A percentile compares a stretch with the other conserved stretches of the same genome.
These are phyloP conservation scores for Gleditsia sinensis DNA, from an alignment of 306 rosid species.

Conservation along the genomic window DNA sequence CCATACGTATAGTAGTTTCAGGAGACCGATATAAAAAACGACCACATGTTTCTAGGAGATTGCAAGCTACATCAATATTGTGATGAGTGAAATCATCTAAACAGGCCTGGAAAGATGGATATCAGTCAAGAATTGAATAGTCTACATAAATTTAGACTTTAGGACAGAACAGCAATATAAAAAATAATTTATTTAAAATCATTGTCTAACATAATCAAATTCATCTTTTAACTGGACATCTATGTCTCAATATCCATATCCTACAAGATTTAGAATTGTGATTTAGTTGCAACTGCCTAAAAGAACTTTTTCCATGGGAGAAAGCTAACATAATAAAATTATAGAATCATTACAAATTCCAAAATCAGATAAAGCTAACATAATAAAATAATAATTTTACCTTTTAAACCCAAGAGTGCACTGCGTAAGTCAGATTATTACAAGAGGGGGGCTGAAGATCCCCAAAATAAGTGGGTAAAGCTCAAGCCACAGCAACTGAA, in stretches of 20 bases:
- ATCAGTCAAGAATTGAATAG: constrained; percentile 26
- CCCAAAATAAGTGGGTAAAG: too few relatives aligned
- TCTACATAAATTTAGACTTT: not conserved
- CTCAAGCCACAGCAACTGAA: too few relatives aligned
- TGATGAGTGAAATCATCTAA: constrained; percentile 97
- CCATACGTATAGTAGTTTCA: constrained; percentile 93
- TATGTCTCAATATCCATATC: not conserved
- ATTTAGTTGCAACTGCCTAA: not conserved
- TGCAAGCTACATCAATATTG: constrained; percentile 99
- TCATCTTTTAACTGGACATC: not conserved
- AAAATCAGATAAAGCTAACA: not conserved
- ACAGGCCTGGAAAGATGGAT: constrained; percentile 71
- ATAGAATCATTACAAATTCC: not conserved
- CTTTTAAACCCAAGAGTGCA: not conserved
- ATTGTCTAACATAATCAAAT: not conserved
- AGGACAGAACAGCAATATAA: not conserved
- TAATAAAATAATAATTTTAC: not conserved
- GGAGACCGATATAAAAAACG: constrained; percentile 98
- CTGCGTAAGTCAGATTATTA: too few relatives aligned
- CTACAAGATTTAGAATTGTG: not conserved
- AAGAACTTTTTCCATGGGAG: not conserved
- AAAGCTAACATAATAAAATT: not conserved
- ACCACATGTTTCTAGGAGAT: constrained; percentile 97
- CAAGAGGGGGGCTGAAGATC: too few relatives aligned
- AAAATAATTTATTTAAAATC: constrained; percentile 5